phyloP scores from a whole-genome alignment of 2,329 filamentous ascomycete species.

The Cercospora berteroae region DNA sequence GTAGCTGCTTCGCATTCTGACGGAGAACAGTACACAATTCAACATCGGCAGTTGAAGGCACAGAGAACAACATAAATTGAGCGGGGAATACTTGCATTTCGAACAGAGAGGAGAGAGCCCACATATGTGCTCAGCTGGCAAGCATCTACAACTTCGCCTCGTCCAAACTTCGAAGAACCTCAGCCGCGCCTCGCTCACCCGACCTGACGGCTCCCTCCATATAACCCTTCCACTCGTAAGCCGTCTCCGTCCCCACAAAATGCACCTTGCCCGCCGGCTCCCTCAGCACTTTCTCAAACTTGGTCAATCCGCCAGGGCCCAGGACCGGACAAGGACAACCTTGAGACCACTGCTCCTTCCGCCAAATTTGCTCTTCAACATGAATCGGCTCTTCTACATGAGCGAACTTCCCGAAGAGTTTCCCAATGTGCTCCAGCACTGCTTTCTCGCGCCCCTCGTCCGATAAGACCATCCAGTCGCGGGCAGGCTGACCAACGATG shows the following conservation, averaged over 20 bases:
- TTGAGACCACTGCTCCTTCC: slow-evolving; percentile 31
- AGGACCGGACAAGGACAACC: slow-evolving; percentile 34
- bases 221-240: slow-evolving; percentile 56
- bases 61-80: not conserved
- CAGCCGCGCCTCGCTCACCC: slow-evolving; percentile 50
- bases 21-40: not conserved
- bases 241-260: slow-evolving; percentile 57
- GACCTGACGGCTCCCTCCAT: slow-evolving; percentile 58
- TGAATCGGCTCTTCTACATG: slow-evolving; percentile 35
- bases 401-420: slow-evolving; percentile 33
- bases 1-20: not conserved
- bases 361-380: slow-evolving; percentile 33
- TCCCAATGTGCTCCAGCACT: slow-evolving; percentile 40
- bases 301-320: slow-evolving; percentile 28
- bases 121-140: not conserved
- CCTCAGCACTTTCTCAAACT: slow-evolving; percentile 27
- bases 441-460: slow-evolving; percentile 33
- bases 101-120: not conserved
- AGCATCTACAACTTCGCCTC: slow-evolving; percentile 3
- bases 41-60: not conserved
- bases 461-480: slow-evolving; percentile 38
- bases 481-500: slow-evolving; percentile 41
- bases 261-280: slow-evolving; percentile 44
- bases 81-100: not conserved
- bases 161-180: slow-evolving; percentile 40